Conservation (phyloP, 225 moss, liverwort and hornwort species). For the Pseudoscleropodium purum region DNA sequence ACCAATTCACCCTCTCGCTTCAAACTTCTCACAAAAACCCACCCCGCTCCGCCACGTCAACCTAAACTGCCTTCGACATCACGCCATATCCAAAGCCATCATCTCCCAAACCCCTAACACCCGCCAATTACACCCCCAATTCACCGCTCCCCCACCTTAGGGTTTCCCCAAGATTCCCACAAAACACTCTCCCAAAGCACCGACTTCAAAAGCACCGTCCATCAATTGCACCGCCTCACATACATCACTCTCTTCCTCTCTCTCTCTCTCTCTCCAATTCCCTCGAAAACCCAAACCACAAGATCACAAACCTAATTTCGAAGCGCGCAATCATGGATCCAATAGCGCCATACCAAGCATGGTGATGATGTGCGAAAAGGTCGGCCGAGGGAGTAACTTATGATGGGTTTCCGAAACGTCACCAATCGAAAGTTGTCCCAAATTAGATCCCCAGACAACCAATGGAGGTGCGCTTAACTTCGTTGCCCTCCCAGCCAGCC, state of each 20-base stretch:
- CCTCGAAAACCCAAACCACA: background rate
- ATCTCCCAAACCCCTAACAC: background rate
- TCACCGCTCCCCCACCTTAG: constrained; percentile 9
- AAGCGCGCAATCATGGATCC: background rate
- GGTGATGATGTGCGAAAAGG: background rate
- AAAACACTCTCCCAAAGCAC: background rate
- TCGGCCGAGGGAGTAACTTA: background rate
- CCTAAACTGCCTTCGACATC: constrained; percentile 1
- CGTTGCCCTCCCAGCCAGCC: background rate
- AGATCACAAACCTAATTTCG: background rate
- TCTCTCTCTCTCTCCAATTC: background rate
- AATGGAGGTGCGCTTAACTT: background rate
- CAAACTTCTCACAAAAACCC: background rate
- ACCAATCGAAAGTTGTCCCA: background rate
- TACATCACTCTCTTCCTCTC: background rate
- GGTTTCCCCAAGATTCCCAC: background rate
- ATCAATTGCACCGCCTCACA: background rate
- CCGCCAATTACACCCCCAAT: background rate
- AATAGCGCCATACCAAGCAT: background rate
- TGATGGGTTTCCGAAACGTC: constrained; percentile 4
- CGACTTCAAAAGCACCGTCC: background rate
- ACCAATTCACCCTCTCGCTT: background rate
- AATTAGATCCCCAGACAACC: background rate
- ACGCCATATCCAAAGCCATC: background rate
- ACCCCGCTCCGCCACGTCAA: background rate